Percentiles rank a stretch among this genome's conserved stretches.
Evolutionary conservation across 2,329 filamentous ascomycete genomes (phyloP).

Genomic region (Dothideomycetes sp.): DNA sequence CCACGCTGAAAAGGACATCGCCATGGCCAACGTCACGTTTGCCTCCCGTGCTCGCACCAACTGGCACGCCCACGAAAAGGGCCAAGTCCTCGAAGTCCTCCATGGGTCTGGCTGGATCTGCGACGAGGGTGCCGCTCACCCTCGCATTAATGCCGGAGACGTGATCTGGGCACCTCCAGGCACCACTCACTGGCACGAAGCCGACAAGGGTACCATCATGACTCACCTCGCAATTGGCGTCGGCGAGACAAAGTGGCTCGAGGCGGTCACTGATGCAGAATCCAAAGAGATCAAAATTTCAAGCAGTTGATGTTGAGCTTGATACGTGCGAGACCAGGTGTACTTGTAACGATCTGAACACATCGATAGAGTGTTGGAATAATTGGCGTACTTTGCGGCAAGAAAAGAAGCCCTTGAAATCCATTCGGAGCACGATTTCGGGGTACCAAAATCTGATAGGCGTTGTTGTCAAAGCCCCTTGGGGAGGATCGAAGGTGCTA

Average conservation of each 20-base stretch:
- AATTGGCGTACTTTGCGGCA: too few species aligned
- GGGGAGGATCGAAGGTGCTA: too few species aligned
- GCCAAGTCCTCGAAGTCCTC: slow-evolving; percentile 31
- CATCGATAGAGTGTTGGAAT: too few species aligned
- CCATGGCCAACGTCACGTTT: slow-evolving; percentile 29
- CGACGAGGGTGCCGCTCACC: slow-evolving; percentile 27
- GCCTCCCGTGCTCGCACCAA: slow-evolving; percentile 32
- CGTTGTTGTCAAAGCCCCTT: too few species aligned
- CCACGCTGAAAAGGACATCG: slow-evolving; percentile 17
- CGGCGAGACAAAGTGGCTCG: slow-evolving; percentile 27
- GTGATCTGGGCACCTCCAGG: slow-evolving; percentile 29
- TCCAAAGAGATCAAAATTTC: too few species aligned
- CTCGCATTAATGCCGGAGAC: slow-evolving; percentile 28
- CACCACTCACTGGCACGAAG: slow-evolving; percentile 36
- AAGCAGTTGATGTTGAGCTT: too few species aligned
- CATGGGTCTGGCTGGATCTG: slow-evolving; percentile 32
- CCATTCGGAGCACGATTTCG: too few species aligned
- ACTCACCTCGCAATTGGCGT: slow-evolving; percentile 27
- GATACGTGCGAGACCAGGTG: too few species aligned
- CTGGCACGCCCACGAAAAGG: slow-evolving; percentile 36
- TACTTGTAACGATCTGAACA: too few species aligned
- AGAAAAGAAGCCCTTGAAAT: too few species aligned
- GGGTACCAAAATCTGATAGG: too few species aligned
- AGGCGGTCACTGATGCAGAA: slow-evolving; percentile 26
- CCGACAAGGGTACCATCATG: slow-evolving; percentile 29